These are phyloP conservation scores for Diaporthe amygdali DNA, from an alignment of 2,329 filamentous ascomycete genomes.

Conservation along the genomic window DNA sequence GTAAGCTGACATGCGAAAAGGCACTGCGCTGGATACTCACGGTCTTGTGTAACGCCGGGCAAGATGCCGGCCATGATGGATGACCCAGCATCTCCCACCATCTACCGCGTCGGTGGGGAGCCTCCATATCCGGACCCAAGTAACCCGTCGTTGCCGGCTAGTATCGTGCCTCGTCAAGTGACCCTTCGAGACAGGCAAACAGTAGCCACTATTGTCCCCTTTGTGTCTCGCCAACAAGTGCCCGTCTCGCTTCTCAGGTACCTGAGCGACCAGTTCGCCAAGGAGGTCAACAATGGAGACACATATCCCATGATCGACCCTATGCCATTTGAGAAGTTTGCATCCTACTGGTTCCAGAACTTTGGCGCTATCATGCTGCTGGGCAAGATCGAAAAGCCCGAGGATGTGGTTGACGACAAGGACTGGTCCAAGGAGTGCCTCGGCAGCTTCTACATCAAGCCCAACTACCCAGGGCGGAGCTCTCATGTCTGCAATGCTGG, in stretches of 20 bases:
- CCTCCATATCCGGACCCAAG: constrained; percentile 68
- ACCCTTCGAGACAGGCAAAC: constrained; percentile 85
- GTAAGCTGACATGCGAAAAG: neutral
- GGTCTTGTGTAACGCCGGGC: constrained; percentile 13
- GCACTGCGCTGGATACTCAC: neutral
- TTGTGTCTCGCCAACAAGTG: constrained; percentile 78
- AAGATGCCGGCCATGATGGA: constrained; percentile 81
- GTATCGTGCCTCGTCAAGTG: constrained; percentile 76
- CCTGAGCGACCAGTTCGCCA: constrained; percentile 82
- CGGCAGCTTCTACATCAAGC: constrained; percentile 93
- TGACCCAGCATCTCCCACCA: constrained; percentile 73
- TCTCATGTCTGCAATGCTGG: constrained; percentile 90
- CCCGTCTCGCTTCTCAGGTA: constrained; percentile 77
- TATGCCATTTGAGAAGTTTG: constrained; percentile 76
- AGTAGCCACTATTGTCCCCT: constrained; percentile 82
- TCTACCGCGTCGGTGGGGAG: constrained; percentile 72
- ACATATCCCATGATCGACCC: constrained; percentile 88
- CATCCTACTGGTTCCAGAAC: constrained; percentile 88
- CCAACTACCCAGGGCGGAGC: constrained; percentile 89
- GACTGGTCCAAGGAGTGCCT: constrained; percentile 85
- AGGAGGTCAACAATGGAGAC: constrained; percentile 90
- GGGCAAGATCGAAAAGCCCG: constrained; percentile 70
- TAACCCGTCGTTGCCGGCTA: constrained; percentile 67
- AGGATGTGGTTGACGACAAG: constrained; percentile 61
- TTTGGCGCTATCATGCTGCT: constrained; percentile 89